phyloP scores from a whole-genome alignment of 495 filamentous ascomycete species.

The Podospora australis region DNA sequence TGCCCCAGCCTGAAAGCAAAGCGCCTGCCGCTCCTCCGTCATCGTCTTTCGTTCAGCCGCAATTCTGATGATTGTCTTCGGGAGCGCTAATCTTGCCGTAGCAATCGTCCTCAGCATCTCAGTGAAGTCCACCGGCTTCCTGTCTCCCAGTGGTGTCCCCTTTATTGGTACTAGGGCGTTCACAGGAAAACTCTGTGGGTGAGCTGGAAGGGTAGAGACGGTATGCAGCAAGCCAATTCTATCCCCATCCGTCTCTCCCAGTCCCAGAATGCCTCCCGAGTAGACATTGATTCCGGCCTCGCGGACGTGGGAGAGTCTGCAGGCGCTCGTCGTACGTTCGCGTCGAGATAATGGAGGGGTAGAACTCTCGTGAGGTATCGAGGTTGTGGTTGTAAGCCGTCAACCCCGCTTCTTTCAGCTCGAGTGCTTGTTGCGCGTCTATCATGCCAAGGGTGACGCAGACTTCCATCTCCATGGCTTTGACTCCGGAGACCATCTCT shows the following conservation, averaged over 20 bases:
- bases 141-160: constrained; percentile 68
- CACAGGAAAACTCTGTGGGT: constrained; percentile 80
- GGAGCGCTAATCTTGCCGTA: constrained; percentile 71
- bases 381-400: constrained; percentile 90
- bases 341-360: constrained; percentile 73
- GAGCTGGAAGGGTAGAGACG: constrained; percentile 63
- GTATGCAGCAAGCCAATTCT: constrained; percentile 75
- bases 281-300: constrained; percentile 82
- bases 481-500: constrained; percentile 71
- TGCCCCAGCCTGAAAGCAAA: constrained; percentile 79
- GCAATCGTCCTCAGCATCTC: constrained; percentile 68
- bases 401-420: constrained; percentile 72
- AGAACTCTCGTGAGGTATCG: constrained; percentile 80
- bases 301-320: constrained; percentile 65
- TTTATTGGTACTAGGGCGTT: constrained; percentile 82
- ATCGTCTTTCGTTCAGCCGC: constrained; percentile 74
- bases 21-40: constrained; percentile 72
- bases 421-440: constrained; percentile 64
- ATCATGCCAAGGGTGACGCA: constrained; percentile 90
- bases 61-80: constrained; percentile 71
- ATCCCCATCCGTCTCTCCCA: constrained; percentile 69
- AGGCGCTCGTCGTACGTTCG: constrained; percentile 78
- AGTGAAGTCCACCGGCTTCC: constrained; percentile 62
- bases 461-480: constrained; percentile 74
- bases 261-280: constrained; percentile 72